Evolutionary conservation across 805 yeast species (phyloP), one percentile per base, ranked within the genome.

Genomic region (Candida parachauliodes): DNA sequence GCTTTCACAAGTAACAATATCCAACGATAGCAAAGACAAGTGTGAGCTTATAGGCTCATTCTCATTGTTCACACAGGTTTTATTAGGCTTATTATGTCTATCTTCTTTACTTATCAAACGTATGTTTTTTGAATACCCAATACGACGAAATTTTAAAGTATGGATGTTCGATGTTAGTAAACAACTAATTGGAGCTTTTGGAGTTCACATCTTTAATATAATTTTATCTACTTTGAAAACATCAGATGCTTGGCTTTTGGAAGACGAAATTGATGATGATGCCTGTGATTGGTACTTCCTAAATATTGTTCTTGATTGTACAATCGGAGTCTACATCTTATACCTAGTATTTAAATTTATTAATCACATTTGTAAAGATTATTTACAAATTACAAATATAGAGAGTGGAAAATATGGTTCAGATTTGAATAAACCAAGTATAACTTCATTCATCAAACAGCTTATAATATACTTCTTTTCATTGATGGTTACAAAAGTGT

Each of bases 281-380:
- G 95, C 96, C 6, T 93, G 98, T 60, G 91, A 87, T 49, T 93
- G 96, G 93, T 91, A 93, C 64, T 91, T 91, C 54, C 66, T 93
- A 38, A 91, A 86, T 51, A 74, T 91, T 26, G 70, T 91, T 20
- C 76, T 91, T 54, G 98, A 91, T 58, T 89, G 98, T 28, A 91
- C 98, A 0, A 72, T 89, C 5, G 98, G 98, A 0, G 91, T 91
- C 2, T 94, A 94, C 5, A 75, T 91, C 2, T 68, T 89, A 20
- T 73, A 73, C 41, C 43, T 68, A 2, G 65, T 80, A 1, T 82
- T 81, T 54, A 60, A 57, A 11, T 37, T 68, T 2, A 74, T 76
- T 15, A 66, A 65, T 44, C 52, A 51, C 22, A 48, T 72, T 2
- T 70, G 76, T 16, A 60, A 74, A n/a, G 40, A 61, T 27, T 75